A percentile compares a stretch with the other conserved stretches of the same genome.
These are phyloP conservation scores for Calocera cornea DNA, from an alignment of 768 basidiomycete species.

Conservation along the genomic window DNA sequence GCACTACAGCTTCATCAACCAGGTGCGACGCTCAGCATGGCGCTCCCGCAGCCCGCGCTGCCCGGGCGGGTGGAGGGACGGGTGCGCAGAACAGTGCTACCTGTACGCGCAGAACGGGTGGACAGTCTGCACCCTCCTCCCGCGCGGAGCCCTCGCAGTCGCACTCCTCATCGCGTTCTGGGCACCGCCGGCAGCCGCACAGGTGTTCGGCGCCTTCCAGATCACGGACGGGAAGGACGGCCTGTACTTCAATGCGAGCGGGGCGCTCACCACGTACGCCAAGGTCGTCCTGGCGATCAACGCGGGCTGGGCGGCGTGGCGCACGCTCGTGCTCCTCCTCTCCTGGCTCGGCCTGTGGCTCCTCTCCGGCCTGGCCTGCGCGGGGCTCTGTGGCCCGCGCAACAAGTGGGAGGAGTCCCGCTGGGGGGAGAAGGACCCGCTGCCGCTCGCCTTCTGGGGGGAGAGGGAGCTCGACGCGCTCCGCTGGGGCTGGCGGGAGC, in stretches of 20 bases:
- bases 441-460: not conserved
- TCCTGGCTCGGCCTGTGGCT: slow-evolving; percentile 76
- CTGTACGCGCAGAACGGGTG: slow-evolving; percentile 76
- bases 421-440: not conserved
- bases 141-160: slow-evolving; percentile 62
- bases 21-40: slow-evolving; percentile 55
- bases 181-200: slow-evolving; percentile 34
- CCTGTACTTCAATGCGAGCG: slow-evolving; percentile 61
- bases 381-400: slow-evolving; percentile 72
- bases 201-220: slow-evolving; percentile 37
- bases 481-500: slow-evolving; percentile 68
- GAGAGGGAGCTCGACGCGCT: slow-evolving; percentile 29
- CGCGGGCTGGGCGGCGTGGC: slow-evolving; percentile 69
- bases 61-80: slow-evolving; percentile 33
- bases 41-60: not conserved
- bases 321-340: slow-evolving; percentile 47
- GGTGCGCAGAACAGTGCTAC: slow-evolving; percentile 72
- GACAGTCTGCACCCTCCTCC: slow-evolving; percentile 66
- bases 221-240: slow-evolving; percentile 40
- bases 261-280: slow-evolving; percentile 60
- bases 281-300: slow-evolving; percentile 69
- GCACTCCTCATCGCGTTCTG: slow-evolving; percentile 59
- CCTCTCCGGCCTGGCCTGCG: slow-evolving; percentile 60
- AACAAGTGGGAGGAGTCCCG: slow-evolving; percentile 69
- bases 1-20: slow-evolving; percentile 71